Conservation (phyloP, 2,329 filamentous ascomycete genomes). For the Dactylellina cionopaga region DNA sequence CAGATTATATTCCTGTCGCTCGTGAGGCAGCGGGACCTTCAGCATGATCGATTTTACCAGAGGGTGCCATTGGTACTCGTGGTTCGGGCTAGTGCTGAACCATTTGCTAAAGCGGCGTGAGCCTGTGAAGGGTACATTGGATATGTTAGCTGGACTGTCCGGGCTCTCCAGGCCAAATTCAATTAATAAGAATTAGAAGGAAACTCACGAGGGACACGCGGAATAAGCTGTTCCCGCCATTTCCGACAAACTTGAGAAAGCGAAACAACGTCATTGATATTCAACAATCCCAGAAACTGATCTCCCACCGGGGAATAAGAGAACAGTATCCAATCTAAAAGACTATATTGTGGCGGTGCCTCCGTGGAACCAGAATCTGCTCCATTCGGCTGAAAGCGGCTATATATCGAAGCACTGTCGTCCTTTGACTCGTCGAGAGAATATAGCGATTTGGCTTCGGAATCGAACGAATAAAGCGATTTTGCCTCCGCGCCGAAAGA, state of each 20-base stretch:
- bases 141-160: too few relatives aligned
- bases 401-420: neutral
- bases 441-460: neutral
- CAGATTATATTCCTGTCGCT: neutral
- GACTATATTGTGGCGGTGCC: conserved; percentile 5
- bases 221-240: conserved; percentile 13
- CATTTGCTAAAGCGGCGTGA: neutral
- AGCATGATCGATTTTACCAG: conserved; percentile 3
- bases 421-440: conserved; percentile 6
- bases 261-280: conserved; percentile 29
- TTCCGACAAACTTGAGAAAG: conserved; percentile 15
- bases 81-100: too few relatives aligned
- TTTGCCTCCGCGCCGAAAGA: conserved; percentile 9
- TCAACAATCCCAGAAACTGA: conserved; percentile 10
- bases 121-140: too few relatives aligned
- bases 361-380: neutral
- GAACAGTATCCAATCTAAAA: conserved; percentile 25
- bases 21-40: neutral
- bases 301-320: neutral
- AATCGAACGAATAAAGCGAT: conserved; percentile 8
- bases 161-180: neutral
- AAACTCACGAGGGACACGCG: conserved; percentile 16
- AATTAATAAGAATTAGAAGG: neutral
- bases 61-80: conserved; percentile 12
- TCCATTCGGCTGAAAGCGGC: neutral